A percentile compares a stretch with the other conserved stretches of the same genome.
These are phyloP conservation scores for Camellia lanceoleosa DNA, from an alignment of 148 eudicot species.

Conservation along the genomic window DNA sequence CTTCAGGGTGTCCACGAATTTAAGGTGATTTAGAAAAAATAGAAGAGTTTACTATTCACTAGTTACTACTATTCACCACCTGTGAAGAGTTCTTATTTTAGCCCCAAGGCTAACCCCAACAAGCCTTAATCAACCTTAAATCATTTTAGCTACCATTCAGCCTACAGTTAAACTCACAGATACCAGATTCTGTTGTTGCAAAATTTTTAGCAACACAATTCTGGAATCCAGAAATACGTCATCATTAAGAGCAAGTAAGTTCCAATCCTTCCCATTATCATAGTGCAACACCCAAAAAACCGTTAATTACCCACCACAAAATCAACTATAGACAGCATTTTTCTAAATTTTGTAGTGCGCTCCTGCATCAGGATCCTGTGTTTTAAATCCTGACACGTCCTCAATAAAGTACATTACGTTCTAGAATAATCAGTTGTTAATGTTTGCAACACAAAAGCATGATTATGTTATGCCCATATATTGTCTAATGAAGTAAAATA, in stretches of 20 bases:
- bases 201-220: background rate
- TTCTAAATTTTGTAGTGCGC: slow-evolving; percentile 6
- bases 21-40: slow-evolving; percentile 1
- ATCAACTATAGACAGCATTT: background rate
- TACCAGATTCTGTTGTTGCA: too few relatives aligned
- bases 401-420: background rate
- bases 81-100: background rate
- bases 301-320: background rate
- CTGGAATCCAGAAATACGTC: background rate
- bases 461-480: background rate
- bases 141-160: background rate
- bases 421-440: background rate
- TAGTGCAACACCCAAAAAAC: background rate
- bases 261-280: background rate
- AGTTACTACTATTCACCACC: background rate
- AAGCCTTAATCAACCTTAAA: background rate
- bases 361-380: background rate
- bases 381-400: background rate
- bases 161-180: background rate
- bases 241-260: background rate
- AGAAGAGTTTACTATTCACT: background rate
- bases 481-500: background rate
- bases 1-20: background rate
- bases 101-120: background rate
- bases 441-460: too few relatives aligned